Percentiles rank a stretch among this genome's conserved stretches.
Evolutionary conservation across 495 filamentous ascomycete species (phyloP).

Genomic region (Podospora sp.): DNA sequence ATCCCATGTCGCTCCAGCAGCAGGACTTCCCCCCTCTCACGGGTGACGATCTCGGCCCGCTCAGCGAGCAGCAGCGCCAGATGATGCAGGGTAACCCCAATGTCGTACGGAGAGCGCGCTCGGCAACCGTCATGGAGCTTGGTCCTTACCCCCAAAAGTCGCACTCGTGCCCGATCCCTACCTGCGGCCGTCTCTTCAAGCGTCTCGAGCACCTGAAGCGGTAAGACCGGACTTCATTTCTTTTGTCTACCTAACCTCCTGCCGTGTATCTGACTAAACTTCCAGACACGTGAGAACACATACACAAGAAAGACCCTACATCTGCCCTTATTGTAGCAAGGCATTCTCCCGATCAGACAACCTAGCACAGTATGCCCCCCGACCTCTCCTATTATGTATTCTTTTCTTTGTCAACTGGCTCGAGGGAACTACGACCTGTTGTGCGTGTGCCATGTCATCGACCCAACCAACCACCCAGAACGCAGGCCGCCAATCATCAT

Average conservation of each 20-base stretch:
- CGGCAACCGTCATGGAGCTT: conserved; percentile 94
- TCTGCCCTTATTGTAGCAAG: conserved; percentile 96
- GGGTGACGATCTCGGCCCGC: conserved; percentile 62
- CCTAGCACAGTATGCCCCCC: conserved; percentile 83
- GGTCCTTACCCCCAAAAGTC: conserved; percentile 97
- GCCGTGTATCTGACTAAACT: conserved; percentile 57
- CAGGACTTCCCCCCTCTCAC: conserved; percentile 69
- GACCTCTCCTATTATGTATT: conserved; percentile 34
- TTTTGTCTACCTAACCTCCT: conserved; percentile 49
- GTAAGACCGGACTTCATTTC: conserved; percentile 63
- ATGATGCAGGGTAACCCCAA: conserved; percentile 66
- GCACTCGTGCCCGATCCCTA: conserved; percentile 98
- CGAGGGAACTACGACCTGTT: conserved; percentile 31
- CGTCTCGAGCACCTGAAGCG: conserved; percentile 98
- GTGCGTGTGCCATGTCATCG: conserved; percentile 40
- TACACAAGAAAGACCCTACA: conserved; percentile 97
- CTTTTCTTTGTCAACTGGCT: conserved; percentile 36
- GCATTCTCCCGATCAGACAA: conserved; percentile 98
- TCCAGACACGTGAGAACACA: conserved; percentile 97
- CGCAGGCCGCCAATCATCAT: conserved; percentile 26
- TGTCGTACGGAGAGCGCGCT: conserved; percentile 86
- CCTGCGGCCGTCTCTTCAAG: conserved; percentile 97
- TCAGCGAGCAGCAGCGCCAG: conserved; percentile 62
- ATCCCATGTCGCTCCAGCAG: conserved; percentile 64
- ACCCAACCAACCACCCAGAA: conserved; percentile 28